A percentile compares a stretch with the other conserved stretches of the same genome.
phyloP scores from a whole-genome alignment of 2,329 filamentous ascomycete genomes.

The Clonostachys sp. region DNA sequence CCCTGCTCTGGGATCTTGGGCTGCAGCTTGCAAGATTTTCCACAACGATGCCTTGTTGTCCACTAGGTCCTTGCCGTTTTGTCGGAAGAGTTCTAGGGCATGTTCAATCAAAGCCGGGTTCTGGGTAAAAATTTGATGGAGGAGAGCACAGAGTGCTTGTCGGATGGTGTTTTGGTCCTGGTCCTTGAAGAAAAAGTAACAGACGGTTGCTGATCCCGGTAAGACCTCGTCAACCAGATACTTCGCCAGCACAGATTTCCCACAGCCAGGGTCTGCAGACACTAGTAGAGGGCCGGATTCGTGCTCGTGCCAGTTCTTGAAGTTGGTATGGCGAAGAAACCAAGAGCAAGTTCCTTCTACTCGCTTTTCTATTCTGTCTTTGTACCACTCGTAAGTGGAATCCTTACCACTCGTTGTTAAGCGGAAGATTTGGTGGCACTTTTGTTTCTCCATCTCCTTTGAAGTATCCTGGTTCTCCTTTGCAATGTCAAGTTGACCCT shows the following conservation, averaged over 20 bases:
- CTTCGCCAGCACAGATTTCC: constrained; percentile 29
- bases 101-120: constrained; percentile 20
- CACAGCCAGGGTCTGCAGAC: constrained; percentile 30
- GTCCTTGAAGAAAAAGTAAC: constrained; percentile 40
- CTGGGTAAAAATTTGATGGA: constrained; percentile 30
- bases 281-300: constrained; percentile 21
- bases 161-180: constrained; percentile 23
- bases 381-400: constrained; percentile 18
- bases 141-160: constrained; percentile 29
- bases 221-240: constrained; percentile 21
- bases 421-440: constrained; percentile 8
- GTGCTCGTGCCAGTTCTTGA: constrained; percentile 17
- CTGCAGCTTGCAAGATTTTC: constrained; percentile 19
- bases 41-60: constrained; percentile 18
- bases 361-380: constrained; percentile 1
- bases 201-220: constrained; percentile 14
- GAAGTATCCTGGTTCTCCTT: constrained; percentile 11
- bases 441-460: constrained; percentile 18
- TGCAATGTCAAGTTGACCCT: background rate
- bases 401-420: constrained; percentile 1
- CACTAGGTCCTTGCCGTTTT: constrained; percentile 16
- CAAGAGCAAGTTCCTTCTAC: constrained; percentile 16
- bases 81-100: constrained; percentile 15
- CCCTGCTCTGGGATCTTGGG: constrained; percentile 15
- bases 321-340: constrained; percentile 22